These are phyloP conservation scores for Trichoderma koningiopsis DNA, from an alignment of 2,329 filamentous ascomycete species.

Conservation along the genomic window DNA sequence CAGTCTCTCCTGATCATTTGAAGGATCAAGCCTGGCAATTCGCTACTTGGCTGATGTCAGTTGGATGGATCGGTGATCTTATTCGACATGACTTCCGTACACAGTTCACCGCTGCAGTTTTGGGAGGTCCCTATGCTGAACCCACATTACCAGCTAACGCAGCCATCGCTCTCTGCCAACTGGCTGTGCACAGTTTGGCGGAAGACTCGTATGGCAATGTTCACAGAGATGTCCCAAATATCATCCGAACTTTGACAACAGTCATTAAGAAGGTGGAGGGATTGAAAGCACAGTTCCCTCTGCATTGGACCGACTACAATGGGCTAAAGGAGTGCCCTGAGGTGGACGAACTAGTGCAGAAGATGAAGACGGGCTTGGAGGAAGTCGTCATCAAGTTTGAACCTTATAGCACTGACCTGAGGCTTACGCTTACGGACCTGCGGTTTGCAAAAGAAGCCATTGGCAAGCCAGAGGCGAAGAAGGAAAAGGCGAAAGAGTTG, in stretches of 20 bases:
- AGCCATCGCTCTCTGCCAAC: conserved; percentile 65
- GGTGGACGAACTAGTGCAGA: conserved; percentile 68
- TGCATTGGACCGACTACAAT: conserved; percentile 79
- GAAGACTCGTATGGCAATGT: conserved; percentile 88
- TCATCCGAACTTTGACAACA: conserved; percentile 72
- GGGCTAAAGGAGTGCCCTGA: conserved; percentile 60
- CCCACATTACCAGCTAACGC: conserved; percentile 70
- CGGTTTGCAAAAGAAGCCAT: conserved; percentile 70
- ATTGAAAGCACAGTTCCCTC: conserved; percentile 60
- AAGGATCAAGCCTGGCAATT: conserved; percentile 52
- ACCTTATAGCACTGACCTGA: conserved; percentile 70
- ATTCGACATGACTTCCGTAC: conserved; percentile 72
- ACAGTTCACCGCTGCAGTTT: conserved; percentile 65
- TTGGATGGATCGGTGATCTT: conserved; percentile 62
- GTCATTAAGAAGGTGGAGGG: conserved; percentile 70
- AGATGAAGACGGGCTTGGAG: conserved; percentile 65
- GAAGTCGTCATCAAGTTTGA: conserved; percentile 72
- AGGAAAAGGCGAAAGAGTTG: conserved; percentile 33
- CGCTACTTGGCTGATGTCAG: conserved; percentile 47
- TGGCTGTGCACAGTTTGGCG: conserved; percentile 71
- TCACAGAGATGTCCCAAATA: conserved; percentile 73
- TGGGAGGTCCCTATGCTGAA: conserved; percentile 74
- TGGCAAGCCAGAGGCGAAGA: conserved; percentile 31
- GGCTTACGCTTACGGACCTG: conserved; percentile 71
- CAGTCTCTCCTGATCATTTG: conserved; percentile 53